Evolutionary conservation across 2,329 filamentous ascomycete species (phyloP).

Genomic region (Chaetomiaceae sp.): DNA sequence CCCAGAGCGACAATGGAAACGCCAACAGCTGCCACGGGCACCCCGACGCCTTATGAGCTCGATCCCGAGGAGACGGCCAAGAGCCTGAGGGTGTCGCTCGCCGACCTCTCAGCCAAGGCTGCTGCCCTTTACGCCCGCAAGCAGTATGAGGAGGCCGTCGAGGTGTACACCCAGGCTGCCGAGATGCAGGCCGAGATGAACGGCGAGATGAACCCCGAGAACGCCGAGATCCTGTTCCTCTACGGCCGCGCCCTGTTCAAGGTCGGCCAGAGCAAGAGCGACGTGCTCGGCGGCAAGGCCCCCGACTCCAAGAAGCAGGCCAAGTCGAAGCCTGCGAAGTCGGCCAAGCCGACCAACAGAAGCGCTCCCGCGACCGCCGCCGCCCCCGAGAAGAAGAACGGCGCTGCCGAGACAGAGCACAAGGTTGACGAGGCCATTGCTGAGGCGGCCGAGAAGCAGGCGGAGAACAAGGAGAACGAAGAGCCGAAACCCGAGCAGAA

Average conservation of each 20-base stretch:
- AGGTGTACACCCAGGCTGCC: slow-evolving; percentile 82
- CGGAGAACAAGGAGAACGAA: slow-evolving; percentile 34
- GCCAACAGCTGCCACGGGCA: slow-evolving; percentile 28
- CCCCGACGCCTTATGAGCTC: slow-evolving; percentile 32
- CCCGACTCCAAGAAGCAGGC: slow-evolving; percentile 47
- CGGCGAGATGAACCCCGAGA: slow-evolving; percentile 84
- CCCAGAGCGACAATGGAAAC: slow-evolving; percentile 24
- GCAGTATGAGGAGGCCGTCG: slow-evolving; percentile 79
- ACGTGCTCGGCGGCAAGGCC: slow-evolving; percentile 83
- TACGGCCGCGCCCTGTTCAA: slow-evolving; percentile 94
- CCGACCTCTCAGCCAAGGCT: slow-evolving; percentile 74
- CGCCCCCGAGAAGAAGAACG: slow-evolving; percentile 31
- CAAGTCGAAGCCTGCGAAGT: slow-evolving; percentile 36
- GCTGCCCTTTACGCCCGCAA: slow-evolving; percentile 83
- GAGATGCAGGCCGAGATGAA: slow-evolving; percentile 88
- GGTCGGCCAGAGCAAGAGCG: slow-evolving; percentile 88
- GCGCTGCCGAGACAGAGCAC: slow-evolving; percentile 38
- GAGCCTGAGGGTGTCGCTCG: slow-evolving; percentile 57
- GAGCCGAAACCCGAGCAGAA: slow-evolving; percentile 41
- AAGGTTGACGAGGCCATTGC: slow-evolving; percentile 43
- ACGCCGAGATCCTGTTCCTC: slow-evolving; percentile 88
- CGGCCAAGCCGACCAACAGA: slow-evolving; percentile 35
- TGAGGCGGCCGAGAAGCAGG: slow-evolving; percentile 40
- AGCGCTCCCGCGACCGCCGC: slow-evolving; percentile 30
- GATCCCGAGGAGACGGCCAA: slow-evolving; percentile 31